Base-by-base conservation (phyloP, 2,329 filamentous ascomycete species). In the Orbilia oligospora region DNA sequence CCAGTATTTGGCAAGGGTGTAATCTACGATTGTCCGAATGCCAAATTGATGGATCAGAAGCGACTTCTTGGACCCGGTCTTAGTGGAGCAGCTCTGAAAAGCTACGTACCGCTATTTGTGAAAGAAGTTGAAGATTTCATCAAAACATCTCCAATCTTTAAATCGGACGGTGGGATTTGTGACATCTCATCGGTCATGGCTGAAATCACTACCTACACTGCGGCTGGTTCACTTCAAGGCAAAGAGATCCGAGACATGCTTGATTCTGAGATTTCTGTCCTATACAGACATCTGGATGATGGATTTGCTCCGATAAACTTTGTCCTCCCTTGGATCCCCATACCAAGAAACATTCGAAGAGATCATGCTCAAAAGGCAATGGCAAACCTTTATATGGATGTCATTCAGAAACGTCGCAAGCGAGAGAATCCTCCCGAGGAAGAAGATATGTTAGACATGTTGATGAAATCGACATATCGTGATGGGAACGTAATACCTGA, bases 41-140 rank as follows among this genome's bases (percentile, higher is more conserved):
- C 93, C 75, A 97, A 97, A 86, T 89, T 97, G 83, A 97, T 97
- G 93, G 93, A 97, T 86, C 93, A 97, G 87, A 97, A 97, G 87
- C 96, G 95, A 90, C 92, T 94, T 84, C 80, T 51, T 44, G 61
- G 33, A 12, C 71, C 49, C 6, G 27, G 44, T 36, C 33, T 71
- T 30, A 41, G 51, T 6, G 38, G 55, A 56, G 22, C 73, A 46
- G 71, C 56, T 70, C 58, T 76, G 24, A 27, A 58, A 55, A 46
- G 18, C 55, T 96, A 97, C 85, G 92, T 96, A 64, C 90, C 89
- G 73, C 89, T 97, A 83, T 95, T 97, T 84, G 88, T 90, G 81
- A 86, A 88, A 81, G 93, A 97, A 85, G 90, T 93, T 81, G 87
- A 89, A 80, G 88, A 89, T 82, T 97, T 93, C 84, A 86, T 94